Conservation (phyloP, 2,329 filamentous ascomycete species). For the Diaporthe sp. region DNA sequence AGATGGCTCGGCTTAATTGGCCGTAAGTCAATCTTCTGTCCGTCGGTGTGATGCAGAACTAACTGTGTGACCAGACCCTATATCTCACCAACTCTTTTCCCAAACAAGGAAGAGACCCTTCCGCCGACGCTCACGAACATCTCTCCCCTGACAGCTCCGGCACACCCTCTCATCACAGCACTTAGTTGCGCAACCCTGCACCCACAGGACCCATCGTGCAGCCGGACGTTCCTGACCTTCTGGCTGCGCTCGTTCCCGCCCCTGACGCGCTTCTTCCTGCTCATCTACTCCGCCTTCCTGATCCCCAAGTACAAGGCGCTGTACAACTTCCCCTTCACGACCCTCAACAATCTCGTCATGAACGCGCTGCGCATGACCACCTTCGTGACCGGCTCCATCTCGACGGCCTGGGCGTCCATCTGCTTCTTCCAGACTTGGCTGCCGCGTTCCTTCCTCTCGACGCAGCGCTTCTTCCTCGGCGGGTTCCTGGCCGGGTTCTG, state of each 20-base stretch:
- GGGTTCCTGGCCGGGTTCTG: constrained; percentile 88
- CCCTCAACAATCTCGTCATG: constrained; percentile 73
- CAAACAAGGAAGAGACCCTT: constrained; percentile 72
- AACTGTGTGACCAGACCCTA: constrained; percentile 66
- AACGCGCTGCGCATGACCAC: constrained; percentile 79
- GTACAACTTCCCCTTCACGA: constrained; percentile 74
- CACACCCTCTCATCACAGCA: constrained; percentile 86
- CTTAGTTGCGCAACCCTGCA: constrained; percentile 93
- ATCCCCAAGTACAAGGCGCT: constrained; percentile 75
- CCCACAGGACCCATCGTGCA: constrained; percentile 87
- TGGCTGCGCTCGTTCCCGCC: constrained; percentile 86
- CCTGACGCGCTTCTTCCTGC: constrained; percentile 80
- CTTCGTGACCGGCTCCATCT: constrained; percentile 85
- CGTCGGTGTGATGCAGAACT: constrained; percentile 34
- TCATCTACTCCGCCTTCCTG: constrained; percentile 78
- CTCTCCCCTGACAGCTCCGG: constrained; percentile 81
- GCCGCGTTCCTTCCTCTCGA: constrained; percentile 79
- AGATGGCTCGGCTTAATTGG: constrained; percentile 86
- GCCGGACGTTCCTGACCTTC: constrained; percentile 87
- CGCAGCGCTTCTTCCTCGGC: constrained; percentile 89
- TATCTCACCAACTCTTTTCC: constrained; percentile 88
- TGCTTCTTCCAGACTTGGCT: constrained; percentile 88
- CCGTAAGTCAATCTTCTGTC: constrained; percentile 68
- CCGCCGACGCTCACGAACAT: constrained; percentile 74
- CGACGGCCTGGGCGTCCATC: constrained; percentile 87